Evolutionary conservation across 352 stramenopile genomes (phyloP), one percentile per base, ranked within the genome.

Genomic region (Phytophthora rubi): DNA sequence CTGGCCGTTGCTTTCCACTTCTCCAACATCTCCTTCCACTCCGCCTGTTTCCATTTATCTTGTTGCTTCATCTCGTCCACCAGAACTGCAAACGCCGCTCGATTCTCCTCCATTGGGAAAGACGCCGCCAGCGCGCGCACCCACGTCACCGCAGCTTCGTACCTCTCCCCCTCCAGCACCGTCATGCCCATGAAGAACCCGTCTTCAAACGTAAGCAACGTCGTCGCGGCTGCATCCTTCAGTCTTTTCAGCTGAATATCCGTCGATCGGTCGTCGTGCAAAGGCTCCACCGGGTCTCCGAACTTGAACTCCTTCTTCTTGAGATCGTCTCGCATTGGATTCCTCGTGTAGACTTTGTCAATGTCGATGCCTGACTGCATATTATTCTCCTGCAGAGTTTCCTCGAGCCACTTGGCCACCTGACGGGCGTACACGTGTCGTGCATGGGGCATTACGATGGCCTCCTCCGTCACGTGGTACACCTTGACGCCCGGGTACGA

Each of bases 321-420:
- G 1, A 76, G 68, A 12, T 68, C 52, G 8, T 39, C 30, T 9
- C 65, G 62, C 16, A 86, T 68, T 23, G 79, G 26, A 28, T 76
- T 77, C 33, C 81, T 75, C 49, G 77, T 75, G 15, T 78, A 75
- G 1, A 78, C 18, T 58, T 86, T 53, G 23, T 86, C 73, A 47
- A 94, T 65, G 42, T 86, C 73, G 26, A 94, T 73, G 6, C 80
- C 73, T 1, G 81, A 70, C 18, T 75, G 59, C 68, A 90, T 86
- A 47, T 77, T 68, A 37, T 78, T 72, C 49, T 90, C 81, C 8
- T 73, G 68, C 0, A 93, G 51, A 12, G 73, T 70, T 26, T 86
- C 77, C 47, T 92, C 86, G 37, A 92, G 73, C 86, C 86, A 94
- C 53, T 77, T 85, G 28, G 90, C 76, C 52, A 94, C 70, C 13